These are phyloP conservation scores for Metschnikowia aberdeeniae DNA, from an alignment of 805 yeast species.

Conservation along the genomic window DNA sequence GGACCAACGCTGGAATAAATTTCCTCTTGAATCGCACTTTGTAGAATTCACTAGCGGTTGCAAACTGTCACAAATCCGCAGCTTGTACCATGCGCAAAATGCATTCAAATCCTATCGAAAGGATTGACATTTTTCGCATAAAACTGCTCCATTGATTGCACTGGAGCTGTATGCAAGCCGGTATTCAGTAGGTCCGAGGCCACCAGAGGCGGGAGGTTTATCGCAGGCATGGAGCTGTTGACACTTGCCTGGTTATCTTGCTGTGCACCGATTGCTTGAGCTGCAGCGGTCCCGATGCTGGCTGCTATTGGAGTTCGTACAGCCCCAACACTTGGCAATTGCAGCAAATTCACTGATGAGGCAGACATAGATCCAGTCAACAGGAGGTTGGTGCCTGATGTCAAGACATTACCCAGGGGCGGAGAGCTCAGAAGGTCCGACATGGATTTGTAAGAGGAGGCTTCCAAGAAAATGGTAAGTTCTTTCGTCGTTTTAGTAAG, in stretches of 20 bases:
- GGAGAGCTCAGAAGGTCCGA: slow-evolving; percentile 13
- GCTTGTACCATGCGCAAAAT: not conserved
- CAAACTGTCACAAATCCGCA: not conserved
- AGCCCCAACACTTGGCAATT: slow-evolving; percentile 3
- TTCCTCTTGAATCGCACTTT: not conserved
- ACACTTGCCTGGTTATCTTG: slow-evolving; percentile 9
- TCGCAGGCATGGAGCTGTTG: slow-evolving; percentile 3
- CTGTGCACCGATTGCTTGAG: slow-evolving; percentile 15
- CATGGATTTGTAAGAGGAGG: slow-evolving; percentile 20
- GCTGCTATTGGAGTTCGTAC: slow-evolving; percentile 17
- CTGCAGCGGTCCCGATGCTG: slow-evolving; percentile 16
- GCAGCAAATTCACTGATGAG: slow-evolving; percentile 6
- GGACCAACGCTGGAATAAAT: too few species aligned
- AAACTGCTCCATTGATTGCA: slow-evolving; percentile 18
- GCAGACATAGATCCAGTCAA: slow-evolving; percentile 2
- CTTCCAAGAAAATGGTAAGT: slow-evolving; percentile 78
- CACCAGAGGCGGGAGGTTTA: slow-evolving; percentile 16
- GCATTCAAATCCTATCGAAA: slow-evolving; percentile 11
- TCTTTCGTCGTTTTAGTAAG: slow-evolving; percentile 89
- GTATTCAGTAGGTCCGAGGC: slow-evolving; percentile 10
- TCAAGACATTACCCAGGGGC: slow-evolving; percentile 5
- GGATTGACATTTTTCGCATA: slow-evolving; percentile 17
- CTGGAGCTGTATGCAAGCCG: slow-evolving; percentile 17
- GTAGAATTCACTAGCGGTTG: too few species aligned
- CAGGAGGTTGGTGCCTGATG: slow-evolving; percentile 1